Conservation (phyloP, 179 eudicot species). For the Corrigiola litoralis region DNA sequence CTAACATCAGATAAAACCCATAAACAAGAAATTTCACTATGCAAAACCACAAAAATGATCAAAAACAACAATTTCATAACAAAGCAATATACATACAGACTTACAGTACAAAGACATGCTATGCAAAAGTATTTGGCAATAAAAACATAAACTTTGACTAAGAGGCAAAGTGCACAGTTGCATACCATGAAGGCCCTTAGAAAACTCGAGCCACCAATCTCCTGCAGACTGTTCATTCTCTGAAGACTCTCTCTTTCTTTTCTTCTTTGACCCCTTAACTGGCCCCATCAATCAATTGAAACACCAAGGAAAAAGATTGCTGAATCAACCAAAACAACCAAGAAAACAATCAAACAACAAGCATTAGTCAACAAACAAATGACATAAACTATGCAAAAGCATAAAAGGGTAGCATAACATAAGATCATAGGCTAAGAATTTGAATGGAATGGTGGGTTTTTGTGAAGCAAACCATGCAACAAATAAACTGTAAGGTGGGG, state of each 20-base stretch:
- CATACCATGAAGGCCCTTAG: slow-evolving; percentile 61
- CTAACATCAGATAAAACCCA: slow-evolving; percentile 25
- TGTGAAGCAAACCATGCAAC: slow-evolving; percentile 35
- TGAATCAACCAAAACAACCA: slow-evolving; percentile 14
- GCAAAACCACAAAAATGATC: slow-evolving; percentile 15
- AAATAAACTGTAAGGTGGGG: slow-evolving; percentile 10
- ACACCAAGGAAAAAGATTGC: slow-evolving; percentile 22
- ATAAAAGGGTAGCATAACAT: not conserved
- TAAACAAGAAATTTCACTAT: slow-evolving; percentile 23
- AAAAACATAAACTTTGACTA: slow-evolving; percentile 2
- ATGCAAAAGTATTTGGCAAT: not conserved
- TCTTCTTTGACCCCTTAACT: slow-evolving; percentile 59
- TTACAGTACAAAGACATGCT: slow-evolving; percentile 15
- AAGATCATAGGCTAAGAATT: slow-evolving; percentile 22
- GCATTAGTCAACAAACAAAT: slow-evolving; percentile 9
- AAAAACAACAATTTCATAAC: slow-evolving; percentile 9
- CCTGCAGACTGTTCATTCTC: slow-evolving; percentile 41
- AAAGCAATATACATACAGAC: slow-evolving; percentile 7
- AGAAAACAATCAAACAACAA: slow-evolving; percentile 6
- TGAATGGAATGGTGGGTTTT: slow-evolving; percentile 15
- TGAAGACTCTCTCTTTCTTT: slow-evolving; percentile 48
- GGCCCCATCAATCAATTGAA: slow-evolving; percentile 62
- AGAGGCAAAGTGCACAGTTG: not conserved
- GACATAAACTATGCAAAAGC: slow-evolving; percentile 11
- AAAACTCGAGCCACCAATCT: slow-evolving; percentile 66